These are phyloP conservation scores for Exobasidium rhododendri DNA, from an alignment of 1,284 basidiomycete genomes.

Conservation along the genomic window DNA sequence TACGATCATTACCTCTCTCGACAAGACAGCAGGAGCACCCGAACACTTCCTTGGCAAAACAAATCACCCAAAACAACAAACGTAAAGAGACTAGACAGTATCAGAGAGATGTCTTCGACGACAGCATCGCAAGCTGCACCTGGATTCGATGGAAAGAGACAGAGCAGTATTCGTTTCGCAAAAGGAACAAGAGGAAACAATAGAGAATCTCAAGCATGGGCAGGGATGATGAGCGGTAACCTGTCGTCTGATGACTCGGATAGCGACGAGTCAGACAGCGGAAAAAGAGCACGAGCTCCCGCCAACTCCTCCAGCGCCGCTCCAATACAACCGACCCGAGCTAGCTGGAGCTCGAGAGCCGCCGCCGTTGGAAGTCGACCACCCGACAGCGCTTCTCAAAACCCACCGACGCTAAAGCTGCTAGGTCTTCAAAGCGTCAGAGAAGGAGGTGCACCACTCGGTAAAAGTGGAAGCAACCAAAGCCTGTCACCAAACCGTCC, in stretches of 20 bases:
- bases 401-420: conserved; percentile 44
- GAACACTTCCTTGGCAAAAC: too few species aligned
- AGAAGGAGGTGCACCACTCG: conserved; percentile 17
- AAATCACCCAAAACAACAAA: conserved; percentile 5
- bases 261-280: conserved; percentile 19
- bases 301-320: not conserved
- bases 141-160: conserved; percentile 12
- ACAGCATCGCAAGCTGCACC: not conserved
- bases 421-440: conserved; percentile 41
- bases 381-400: conserved; percentile 45
- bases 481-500: conserved; percentile 6
- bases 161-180: conserved; percentile 27
- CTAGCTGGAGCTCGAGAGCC: conserved; percentile 40
- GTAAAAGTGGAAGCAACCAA: not conserved
- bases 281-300: not conserved
- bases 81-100: not conserved
- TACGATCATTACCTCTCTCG: conserved; percentile 43
- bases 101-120: not conserved
- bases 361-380: conserved; percentile 44
- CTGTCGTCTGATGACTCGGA: conserved; percentile 34
- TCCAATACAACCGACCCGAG: conserved; percentile 16
- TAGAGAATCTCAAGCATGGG: conserved; percentile 15
- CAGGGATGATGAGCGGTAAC: conserved; percentile 33
- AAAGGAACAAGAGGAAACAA: conserved; percentile 27
- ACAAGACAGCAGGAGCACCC: conserved; percentile 29